Conservation (phyloP, 1,284 basidiomycete species). For the Cutaneotrichosporon sp. region DNA sequence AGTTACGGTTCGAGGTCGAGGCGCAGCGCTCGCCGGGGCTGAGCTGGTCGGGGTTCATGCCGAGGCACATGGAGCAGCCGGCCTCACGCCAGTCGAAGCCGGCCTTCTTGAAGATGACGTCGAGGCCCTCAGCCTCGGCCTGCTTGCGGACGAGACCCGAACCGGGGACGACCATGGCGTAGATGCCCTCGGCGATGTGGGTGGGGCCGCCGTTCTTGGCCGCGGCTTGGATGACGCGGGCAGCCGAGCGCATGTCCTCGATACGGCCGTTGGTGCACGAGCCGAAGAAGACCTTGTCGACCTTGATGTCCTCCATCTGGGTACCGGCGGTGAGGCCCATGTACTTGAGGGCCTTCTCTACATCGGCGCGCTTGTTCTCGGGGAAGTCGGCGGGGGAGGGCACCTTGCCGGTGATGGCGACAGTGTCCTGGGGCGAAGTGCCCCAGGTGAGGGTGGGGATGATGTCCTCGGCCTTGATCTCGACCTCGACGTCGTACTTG, state of each 20-base stretch:
- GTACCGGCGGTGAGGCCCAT: conserved; percentile 87
- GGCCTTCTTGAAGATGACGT: conserved; percentile 86
- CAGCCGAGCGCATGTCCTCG: conserved; percentile 90
- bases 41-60: conserved; percentile 97
- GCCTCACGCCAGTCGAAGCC: conserved; percentile 98
- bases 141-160: conserved; percentile 94
- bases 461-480: conserved; percentile 84
- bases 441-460: conserved; percentile 96
- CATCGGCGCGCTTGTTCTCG: conserved; percentile 70
- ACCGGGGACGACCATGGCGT: conserved; percentile 94
- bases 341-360: conserved; percentile 81
- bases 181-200: conserved; percentile 73
- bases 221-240: conserved; percentile 67
- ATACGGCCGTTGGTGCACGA: conserved; percentile 97
- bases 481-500: conserved; percentile 84
- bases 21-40: conserved; percentile 89
- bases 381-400: conserved; percentile 74
- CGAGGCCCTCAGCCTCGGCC: conserved; percentile 89
- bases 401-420: conserved; percentile 80
- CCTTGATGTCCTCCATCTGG: conserved; percentile 76
- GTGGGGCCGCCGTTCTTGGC: conserved; percentile 50
- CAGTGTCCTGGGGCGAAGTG: conserved; percentile 90
- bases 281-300: conserved; percentile 96
- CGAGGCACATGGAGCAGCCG: conserved; percentile 96
- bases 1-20: conserved; percentile 95